Evolutionary conservation across 139 green algal species (phyloP), one percentile per base, ranked within the genome.

Genomic region (Chlamydomonas sp.): DNA sequence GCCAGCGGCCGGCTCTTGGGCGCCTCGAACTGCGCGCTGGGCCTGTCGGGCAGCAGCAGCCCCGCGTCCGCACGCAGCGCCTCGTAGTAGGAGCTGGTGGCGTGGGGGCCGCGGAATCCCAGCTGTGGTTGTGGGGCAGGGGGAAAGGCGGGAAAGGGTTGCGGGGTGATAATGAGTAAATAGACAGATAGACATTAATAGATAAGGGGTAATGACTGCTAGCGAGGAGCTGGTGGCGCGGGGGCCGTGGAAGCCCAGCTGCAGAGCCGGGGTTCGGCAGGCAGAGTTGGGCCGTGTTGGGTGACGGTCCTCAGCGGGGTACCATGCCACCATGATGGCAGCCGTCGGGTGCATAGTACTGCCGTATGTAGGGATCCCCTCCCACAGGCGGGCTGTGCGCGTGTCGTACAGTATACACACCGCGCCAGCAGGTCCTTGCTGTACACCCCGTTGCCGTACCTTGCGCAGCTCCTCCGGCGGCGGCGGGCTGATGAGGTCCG

Each of bases 401-500:
- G 5, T 3, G 75, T 7, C 73, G 73, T 3, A 5, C 76, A 7
- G 5, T 3, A 20, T 5, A 57, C 76, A 57, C 76, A 7, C 76
- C 3, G 5, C 58, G 3, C 60, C 18, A 9, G 3, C 77, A 60
- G 12, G 60, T 31, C 63, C 78, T 63, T 12, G 8, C 31, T 2
- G 5, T 17, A 84, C 1, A 12, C 61, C 59, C 79, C 7, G 5
- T 10, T 62, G 17, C 89, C n/a, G 31, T 18, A 88, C 77, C 61
- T 60, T 80, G 31, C 73, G 20, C 18, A 93, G 72, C 63, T 91
- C 84, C 20, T 85, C 73, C 3, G 61, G 64, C 9, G 90, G 87
- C 16, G 93, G 93, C 57, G 89, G 87, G 71, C 60, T 87, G 69
- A 93, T 91, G 63, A 94, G 88, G 71, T 96, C 92, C 1, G 93